phyloP scores from a whole-genome alignment of 2,329 filamentous ascomycete species.

The Beauveria caledonica region DNA sequence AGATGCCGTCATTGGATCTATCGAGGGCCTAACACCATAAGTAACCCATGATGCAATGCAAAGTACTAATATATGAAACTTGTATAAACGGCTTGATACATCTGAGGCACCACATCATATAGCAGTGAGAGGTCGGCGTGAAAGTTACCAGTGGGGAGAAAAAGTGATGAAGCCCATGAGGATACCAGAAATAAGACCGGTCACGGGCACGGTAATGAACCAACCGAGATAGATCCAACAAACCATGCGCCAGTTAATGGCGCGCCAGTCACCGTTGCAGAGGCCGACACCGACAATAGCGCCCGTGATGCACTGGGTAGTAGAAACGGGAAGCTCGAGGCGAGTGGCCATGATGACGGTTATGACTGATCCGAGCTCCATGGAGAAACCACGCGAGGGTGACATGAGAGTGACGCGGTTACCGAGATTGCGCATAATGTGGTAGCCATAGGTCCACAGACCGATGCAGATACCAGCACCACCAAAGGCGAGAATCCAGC shows the following conservation, averaged over 20 bases:
- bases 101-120: not conserved
- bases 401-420: constrained; percentile 57
- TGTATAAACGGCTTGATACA: not conserved
- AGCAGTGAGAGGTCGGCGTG: no score
- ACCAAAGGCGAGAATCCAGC: constrained; percentile 52
- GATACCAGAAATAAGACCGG: constrained; percentile 49
- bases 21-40: not conserved
- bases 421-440: constrained; percentile 56
- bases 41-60: not conserved
- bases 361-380: constrained; percentile 53
- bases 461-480: constrained; percentile 45
- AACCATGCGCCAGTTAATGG: constrained; percentile 57
- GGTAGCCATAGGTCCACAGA: constrained; percentile 54
- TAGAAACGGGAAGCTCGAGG: constrained; percentile 53
- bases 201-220: constrained; percentile 51
- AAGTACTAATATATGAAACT: not conserved
- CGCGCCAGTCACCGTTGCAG: constrained; percentile 48
- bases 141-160: constrained; percentile 40
- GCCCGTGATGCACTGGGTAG: constrained; percentile 56
- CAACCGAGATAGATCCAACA: constrained; percentile 51
- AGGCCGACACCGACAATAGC: constrained; percentile 55
- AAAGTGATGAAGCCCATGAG: constrained; percentile 57
- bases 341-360: constrained; percentile 58
- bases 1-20: not conserved
- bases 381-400: constrained; percentile 49